These are phyloP conservation scores for Colletotrichum horii DNA, from an alignment of 2,329 filamentous ascomycete genomes.

Conservation along the genomic window DNA sequence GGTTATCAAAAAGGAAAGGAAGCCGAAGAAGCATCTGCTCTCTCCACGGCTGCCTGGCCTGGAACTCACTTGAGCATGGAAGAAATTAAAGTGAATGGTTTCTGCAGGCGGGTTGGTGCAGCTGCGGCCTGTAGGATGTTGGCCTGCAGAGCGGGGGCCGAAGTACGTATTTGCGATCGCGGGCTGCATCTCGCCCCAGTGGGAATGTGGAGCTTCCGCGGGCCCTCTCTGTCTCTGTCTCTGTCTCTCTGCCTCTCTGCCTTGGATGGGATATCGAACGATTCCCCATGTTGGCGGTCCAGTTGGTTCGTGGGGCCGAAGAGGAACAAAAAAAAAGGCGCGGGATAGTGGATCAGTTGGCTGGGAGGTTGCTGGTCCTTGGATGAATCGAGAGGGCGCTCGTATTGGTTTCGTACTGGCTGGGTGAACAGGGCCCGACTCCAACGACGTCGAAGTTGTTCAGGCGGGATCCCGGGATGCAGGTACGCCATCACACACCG, in stretches of 20 bases:
- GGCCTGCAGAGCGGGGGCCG: not conserved
- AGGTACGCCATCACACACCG: not conserved
- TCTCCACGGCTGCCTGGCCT: not conserved
- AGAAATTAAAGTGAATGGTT: not conserved
- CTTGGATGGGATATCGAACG: constrained; percentile 6
- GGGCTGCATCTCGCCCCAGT: not conserved
- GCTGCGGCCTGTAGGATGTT: not conserved
- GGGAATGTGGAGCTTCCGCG: not conserved
- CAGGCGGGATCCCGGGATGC: not conserved
- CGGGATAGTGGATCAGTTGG: not conserved
- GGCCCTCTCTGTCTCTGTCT: not conserved
- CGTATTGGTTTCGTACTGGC: not conserved
- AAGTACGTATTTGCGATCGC: not conserved
- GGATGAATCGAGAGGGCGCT: not conserved
- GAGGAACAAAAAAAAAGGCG: not conserved
- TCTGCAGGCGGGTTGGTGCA: not conserved
- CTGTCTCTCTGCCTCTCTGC: not conserved
- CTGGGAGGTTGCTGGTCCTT: not conserved
- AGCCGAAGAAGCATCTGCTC: not conserved
- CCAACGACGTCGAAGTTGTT: not conserved
- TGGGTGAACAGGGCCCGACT: not conserved
- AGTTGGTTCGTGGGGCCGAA: not conserved
- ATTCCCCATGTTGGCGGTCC: not conserved
- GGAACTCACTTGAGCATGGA: not conserved
- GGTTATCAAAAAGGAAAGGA: not conserved